Conservation (phyloP, 192 early-diverging fungal genomes). For the Funneliformis mosseae region DNA sequence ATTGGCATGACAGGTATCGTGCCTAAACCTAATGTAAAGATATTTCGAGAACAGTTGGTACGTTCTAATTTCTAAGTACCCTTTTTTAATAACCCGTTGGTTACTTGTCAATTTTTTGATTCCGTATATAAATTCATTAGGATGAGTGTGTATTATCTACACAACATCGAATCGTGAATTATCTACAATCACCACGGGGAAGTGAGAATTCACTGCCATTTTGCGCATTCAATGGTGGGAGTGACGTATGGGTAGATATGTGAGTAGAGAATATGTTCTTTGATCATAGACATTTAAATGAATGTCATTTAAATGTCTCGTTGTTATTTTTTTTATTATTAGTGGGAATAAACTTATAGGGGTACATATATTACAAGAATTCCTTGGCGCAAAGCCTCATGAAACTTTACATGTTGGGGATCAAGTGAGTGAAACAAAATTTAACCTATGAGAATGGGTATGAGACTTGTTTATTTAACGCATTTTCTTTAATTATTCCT, state of each 20-base stretch:
- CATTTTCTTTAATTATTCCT: neutral
- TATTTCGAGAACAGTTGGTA: slow-evolving; percentile 77
- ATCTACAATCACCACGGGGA: slow-evolving; percentile 56
- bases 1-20: slow-evolving; percentile 49
- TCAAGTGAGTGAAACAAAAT: slow-evolving; percentile 49
- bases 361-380: slow-evolving; percentile 76
- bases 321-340: neutral
- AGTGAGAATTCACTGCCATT: slow-evolving; percentile 72
- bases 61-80: neutral
- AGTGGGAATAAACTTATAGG: slow-evolving; percentile 92
- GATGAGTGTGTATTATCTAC: slow-evolving; percentile 85
- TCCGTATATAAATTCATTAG: slow-evolving; percentile 22
- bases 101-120: neutral
- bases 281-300: neutral
- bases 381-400: slow-evolving; percentile 57
- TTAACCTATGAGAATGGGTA: neutral
- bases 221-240: slow-evolving; percentile 93
- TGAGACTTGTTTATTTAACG: neutral
- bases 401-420: slow-evolving; percentile 88
- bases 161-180: slow-evolving; percentile 64
- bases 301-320: neutral
- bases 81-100: neutral
- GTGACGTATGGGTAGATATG: slow-evolving; percentile 92
- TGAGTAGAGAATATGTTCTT: slow-evolving; percentile 28
- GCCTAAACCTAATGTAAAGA: slow-evolving; percentile 47